Conservation (phyloP, 129 eudicot species). For the Cynara cardunculus region DNA sequence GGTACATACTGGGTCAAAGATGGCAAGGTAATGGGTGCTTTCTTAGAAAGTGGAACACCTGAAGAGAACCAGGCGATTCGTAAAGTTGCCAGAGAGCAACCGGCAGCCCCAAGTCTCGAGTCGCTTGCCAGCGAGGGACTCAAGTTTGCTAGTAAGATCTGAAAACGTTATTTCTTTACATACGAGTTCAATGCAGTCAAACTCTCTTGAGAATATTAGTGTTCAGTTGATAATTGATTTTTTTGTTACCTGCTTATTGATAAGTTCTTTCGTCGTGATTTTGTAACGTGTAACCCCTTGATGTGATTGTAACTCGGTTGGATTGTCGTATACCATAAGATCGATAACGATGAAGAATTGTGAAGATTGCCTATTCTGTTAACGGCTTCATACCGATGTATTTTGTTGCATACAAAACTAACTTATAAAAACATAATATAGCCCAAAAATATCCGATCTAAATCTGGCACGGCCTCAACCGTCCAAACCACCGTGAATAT, state of each 20-base stretch:
- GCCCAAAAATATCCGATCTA: too few species aligned
- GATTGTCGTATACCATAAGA: neutral
- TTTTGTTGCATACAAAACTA: too few species aligned
- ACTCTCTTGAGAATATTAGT: neutral
- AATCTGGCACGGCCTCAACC: too few species aligned
- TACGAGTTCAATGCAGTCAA: neutral
- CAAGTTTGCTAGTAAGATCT: constrained; percentile 48
- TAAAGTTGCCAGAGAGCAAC: constrained; percentile 59
- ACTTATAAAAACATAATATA: too few species aligned
- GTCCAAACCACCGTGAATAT: neutral
- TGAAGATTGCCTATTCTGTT: neutral
- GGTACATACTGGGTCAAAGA: constrained; percentile 79
- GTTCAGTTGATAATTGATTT: neutral
- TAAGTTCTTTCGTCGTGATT: neutral
- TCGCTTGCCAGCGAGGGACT: constrained; percentile 56
- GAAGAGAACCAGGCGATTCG: constrained; percentile 75
- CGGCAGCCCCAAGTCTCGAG: constrained; percentile 47
- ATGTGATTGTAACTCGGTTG: neutral
- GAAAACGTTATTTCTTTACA: neutral
- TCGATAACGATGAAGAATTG: neutral
- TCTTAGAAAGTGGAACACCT: constrained; percentile 64
- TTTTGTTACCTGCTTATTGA: neutral
- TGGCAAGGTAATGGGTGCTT: constrained; percentile 64
- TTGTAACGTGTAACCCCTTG: neutral
- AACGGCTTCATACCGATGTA: neutral